Percentiles rank a stretch among this genome's conserved stretches.
Evolutionary conservation across 176 grass and related monocot species (phyloP).

Genomic region (Areca catechu): DNA sequence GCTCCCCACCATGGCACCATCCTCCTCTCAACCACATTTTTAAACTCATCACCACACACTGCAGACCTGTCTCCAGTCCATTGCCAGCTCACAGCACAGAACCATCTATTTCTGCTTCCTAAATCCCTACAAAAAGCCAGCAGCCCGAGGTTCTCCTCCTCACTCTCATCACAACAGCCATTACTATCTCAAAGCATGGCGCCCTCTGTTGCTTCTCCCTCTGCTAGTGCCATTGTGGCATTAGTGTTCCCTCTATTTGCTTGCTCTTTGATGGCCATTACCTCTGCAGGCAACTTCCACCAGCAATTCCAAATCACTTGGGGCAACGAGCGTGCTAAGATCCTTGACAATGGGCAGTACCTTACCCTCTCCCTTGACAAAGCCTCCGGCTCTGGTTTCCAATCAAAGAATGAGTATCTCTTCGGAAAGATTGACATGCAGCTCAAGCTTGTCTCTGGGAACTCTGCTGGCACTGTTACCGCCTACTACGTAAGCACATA

Average conservation of each 20-base stretch:
- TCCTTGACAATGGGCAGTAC: slow-evolving; percentile 6
- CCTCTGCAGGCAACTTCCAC: slow-evolving; percentile 4
- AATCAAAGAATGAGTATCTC: slow-evolving; percentile 6
- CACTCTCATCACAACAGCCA: too few species aligned
- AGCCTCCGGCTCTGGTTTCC: neutral
- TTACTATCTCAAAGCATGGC: too few species aligned
- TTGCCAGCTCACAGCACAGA: too few species aligned
- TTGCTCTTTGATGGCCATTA: neutral
- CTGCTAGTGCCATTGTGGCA: too few species aligned
- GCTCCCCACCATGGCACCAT: too few species aligned
- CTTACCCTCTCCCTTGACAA: slow-evolving; percentile 7
- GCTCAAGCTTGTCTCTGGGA: slow-evolving; percentile 3
- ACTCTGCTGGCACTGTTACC: slow-evolving; percentile 7
- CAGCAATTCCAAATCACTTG: slow-evolving; percentile 9
- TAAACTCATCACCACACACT: too few species aligned
- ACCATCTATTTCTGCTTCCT: too few species aligned
- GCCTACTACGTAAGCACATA: slow-evolving; percentile 4
- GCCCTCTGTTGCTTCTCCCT: too few species aligned
- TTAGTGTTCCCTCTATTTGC: neutral
- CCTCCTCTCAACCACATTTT: too few species aligned
- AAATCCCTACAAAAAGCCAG: too few species aligned
- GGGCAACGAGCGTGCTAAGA: neutral
- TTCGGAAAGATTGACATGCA: slow-evolving; percentile 1
- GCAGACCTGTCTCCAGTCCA: too few species aligned
- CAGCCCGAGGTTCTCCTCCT: too few species aligned